phyloP scores from a whole-genome alignment of 2,329 filamentous ascomycete genomes.

The Laburnicola sp. region DNA sequence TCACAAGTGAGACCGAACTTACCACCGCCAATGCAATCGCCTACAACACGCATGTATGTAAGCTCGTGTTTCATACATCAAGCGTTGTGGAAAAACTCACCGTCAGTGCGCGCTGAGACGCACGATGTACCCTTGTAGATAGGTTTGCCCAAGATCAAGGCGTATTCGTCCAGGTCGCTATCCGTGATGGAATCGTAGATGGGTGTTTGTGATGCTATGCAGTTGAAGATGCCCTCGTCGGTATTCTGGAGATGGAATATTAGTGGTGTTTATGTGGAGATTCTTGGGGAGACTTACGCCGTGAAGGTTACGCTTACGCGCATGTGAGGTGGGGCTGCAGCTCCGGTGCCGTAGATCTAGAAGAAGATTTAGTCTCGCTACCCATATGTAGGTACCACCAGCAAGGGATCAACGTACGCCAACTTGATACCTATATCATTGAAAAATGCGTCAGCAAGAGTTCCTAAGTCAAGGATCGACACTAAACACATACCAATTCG shows the following conservation, averaged over 20 bases:
- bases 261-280: too few species aligned
- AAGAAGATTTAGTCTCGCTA: not conserved
- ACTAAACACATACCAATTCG: too few species aligned
- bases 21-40: too few species aligned
- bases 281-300: not conserved
- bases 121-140: not conserved
- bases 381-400: not conserved
- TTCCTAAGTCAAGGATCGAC: too few species aligned
- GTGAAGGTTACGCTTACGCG: not conserved
- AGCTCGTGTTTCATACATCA: too few species aligned
- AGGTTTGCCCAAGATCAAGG: too few species aligned
- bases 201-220: not conserved
- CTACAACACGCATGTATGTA: too few species aligned
- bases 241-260: not conserved
- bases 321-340: not conserved
- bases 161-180: too few species aligned
- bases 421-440: not conserved
- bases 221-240: not conserved
- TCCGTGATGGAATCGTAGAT: not conserved
- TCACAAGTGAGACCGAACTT: too few species aligned
- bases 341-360: not conserved
- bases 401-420: too few species aligned
- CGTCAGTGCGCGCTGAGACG: too few species aligned
- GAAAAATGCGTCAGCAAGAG: not conserved
- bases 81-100: too few species aligned